Percentiles rank a stretch among this genome's conserved stretches.
These are phyloP conservation scores for Agarophyton chilense DNA, from an alignment of 23 red algal species.

Conservation along the genomic window DNA sequence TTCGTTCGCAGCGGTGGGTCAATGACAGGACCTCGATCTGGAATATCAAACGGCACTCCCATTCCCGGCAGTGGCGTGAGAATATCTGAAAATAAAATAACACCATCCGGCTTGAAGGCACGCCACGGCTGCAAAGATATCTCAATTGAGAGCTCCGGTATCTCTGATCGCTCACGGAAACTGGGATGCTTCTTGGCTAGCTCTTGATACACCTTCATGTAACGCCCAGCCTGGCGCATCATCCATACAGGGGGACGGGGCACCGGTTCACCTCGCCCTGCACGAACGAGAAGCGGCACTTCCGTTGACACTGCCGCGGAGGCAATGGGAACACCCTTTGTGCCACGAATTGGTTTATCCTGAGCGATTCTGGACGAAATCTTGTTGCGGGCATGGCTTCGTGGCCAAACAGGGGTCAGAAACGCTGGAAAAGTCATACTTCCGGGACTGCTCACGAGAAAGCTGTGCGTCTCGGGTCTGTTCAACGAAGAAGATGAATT, in stretches of 20 bases:
- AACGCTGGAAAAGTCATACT: neutral
- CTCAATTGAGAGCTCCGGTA: conserved; percentile 90
- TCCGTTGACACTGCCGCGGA: conserved; percentile 49
- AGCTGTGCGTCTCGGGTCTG: too few relatives aligned
- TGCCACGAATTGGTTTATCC: neutral
- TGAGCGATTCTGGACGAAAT: neutral
- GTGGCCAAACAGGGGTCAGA: neutral
- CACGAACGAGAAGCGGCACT: conserved; percentile 85
- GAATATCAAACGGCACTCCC: conserved; percentile 95
- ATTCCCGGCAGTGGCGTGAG: conserved; percentile 97
- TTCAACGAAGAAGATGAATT: too few relatives aligned
- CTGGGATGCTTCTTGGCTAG: conserved; percentile 94
- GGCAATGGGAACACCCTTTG: neutral
- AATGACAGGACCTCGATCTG: conserved; percentile 93
- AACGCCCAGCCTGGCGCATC: conserved; percentile 98
- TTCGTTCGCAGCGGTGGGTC: conserved; percentile 78
- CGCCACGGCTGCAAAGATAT: conserved; percentile 97
- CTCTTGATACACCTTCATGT: conserved; percentile 98
- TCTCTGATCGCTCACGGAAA: conserved; percentile 96
- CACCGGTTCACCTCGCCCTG: conserved; percentile 73
- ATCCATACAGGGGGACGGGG: conserved; percentile 95
- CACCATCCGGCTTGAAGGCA: conserved; percentile 92
- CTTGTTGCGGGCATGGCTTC: neutral
- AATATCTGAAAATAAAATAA: conserved; percentile 99
- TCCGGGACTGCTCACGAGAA: too few relatives aligned